These are phyloP conservation scores for Myriosclerotinia duriaeana DNA, from an alignment of 2,329 filamentous ascomycete genomes.

Conservation along the genomic window DNA sequence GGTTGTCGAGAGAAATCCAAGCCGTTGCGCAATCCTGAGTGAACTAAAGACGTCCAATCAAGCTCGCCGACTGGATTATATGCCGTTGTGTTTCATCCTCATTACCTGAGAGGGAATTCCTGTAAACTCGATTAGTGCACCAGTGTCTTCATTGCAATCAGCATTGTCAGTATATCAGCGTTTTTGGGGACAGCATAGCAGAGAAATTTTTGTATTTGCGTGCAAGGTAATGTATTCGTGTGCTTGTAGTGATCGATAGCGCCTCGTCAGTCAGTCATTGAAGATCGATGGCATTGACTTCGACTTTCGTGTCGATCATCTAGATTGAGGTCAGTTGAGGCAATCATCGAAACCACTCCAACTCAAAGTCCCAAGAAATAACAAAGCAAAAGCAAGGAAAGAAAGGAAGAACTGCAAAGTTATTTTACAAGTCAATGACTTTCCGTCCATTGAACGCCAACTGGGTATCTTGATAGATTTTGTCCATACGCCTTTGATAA, in stretches of 20 bases:
- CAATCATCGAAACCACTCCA: conserved; percentile 8
- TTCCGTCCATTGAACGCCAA: conserved; percentile 15
- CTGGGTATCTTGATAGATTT: conserved; percentile 20
- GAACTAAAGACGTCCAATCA: conserved; percentile 31
- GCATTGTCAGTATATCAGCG: not conserved
- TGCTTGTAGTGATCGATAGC: conserved; percentile 21
- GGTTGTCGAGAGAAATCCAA: conserved; percentile 36
- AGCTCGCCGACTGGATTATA: conserved; percentile 10
- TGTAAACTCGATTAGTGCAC: not conserved
- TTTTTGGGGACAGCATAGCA: conserved; percentile 14
- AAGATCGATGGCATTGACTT: conserved; percentile 23
- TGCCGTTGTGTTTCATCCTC: conserved; percentile 13
- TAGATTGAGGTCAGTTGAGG: conserved; percentile 21
- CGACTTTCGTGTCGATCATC: conserved; percentile 22
- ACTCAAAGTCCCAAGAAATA: not conserved
- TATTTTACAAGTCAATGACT: conserved; percentile 23
- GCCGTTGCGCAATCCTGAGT: conserved; percentile 52
- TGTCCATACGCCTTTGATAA: conserved; percentile 19
- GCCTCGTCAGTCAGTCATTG: conserved; percentile 20
- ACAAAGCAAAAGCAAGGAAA: not conserved
- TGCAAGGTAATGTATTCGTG: conserved; percentile 13
- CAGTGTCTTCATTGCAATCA: conserved; percentile 3
- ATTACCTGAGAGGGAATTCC: conserved; percentile 1
- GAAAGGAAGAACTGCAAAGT: conserved; percentile 2
- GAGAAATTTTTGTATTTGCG: conserved; percentile 8